These are phyloP conservation scores for Atractiella rhizophila DNA, from an alignment of 768 basidiomycete genomes.

Conservation along the genomic window DNA sequence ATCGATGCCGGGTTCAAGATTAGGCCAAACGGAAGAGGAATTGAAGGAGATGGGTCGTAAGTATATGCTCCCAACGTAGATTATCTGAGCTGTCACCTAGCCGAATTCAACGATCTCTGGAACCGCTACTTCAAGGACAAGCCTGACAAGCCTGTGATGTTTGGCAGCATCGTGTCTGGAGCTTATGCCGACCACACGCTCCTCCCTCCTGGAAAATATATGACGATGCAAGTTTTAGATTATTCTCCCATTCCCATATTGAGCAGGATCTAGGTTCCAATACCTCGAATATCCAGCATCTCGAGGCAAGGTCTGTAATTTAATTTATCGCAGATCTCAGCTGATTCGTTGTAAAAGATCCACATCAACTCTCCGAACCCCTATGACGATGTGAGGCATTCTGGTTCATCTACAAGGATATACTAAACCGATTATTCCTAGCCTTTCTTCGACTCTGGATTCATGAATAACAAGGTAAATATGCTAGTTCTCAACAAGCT, in stretches of 20 bases:
- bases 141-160: slow-evolving; percentile 56
- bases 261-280: slow-evolving; percentile 29
- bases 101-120: slow-evolving; percentile 31
- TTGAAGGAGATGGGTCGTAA: slow-evolving; percentile 56
- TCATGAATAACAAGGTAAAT: slow-evolving; percentile 53
- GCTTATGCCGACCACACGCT: slow-evolving; percentile 47
- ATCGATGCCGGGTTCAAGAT: slow-evolving; percentile 56
- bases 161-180: slow-evolving; percentile 41
- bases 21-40: slow-evolving; percentile 40
- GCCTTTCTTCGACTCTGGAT: slow-evolving; percentile 44
- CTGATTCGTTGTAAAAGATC: slow-evolving; percentile 22
- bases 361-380: slow-evolving; percentile 38
- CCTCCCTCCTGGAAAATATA: slow-evolving; percentile 34
- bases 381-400: too few relatives aligned
- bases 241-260: not conserved
- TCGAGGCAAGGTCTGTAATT: slow-evolving; percentile 35
- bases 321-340: not conserved
- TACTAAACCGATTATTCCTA: too few relatives aligned
- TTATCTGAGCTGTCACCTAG: not conserved
- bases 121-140: slow-evolving; percentile 51
- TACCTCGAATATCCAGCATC: slow-evolving; percentile 48
- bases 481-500: too few relatives aligned
- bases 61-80: slow-evolving; percentile 20
- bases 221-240: slow-evolving; percentile 25
- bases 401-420: too few relatives aligned